Percentiles rank a stretch among this genome's conserved stretches.
Evolutionary conservation across 1,284 basidiomycete species (phyloP).

Genomic region (Cryptococcus depauperatus): DNA sequence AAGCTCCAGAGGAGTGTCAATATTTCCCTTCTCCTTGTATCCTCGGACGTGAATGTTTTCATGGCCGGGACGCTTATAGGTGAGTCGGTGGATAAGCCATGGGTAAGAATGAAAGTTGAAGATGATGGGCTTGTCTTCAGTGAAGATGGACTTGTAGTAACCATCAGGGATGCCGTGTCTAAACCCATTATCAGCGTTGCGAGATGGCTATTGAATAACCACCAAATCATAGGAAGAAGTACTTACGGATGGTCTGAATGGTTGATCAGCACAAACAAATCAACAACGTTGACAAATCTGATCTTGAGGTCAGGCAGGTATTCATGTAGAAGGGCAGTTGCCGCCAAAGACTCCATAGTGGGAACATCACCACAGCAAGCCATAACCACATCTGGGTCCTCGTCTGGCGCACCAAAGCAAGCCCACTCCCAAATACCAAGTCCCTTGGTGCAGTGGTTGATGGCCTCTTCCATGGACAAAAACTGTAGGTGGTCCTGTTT

Average conservation of each 20-base stretch:
- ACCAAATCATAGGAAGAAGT: not conserved
- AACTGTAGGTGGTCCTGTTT: constrained; percentile 25
- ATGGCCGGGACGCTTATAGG: constrained; percentile 28
- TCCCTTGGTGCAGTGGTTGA: constrained; percentile 62
- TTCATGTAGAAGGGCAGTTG: constrained; percentile 61
- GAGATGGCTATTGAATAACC: not conserved
- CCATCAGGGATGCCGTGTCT: constrained; percentile 57
- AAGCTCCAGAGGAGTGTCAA: constrained; percentile 32
- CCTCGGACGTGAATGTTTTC: constrained; percentile 34
- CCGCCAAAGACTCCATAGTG: constrained; percentile 50
- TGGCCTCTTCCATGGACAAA: constrained; percentile 50
- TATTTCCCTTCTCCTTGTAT: constrained; percentile 35
- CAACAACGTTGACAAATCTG: constrained; percentile 71
- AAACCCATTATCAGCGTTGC: not conserved
- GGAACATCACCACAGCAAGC: constrained; percentile 47
- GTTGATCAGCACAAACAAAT: constrained; percentile 62
- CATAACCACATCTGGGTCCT: constrained; percentile 49
- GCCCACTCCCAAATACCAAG: constrained; percentile 46
- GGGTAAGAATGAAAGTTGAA: constrained; percentile 70
- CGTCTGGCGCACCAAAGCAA: constrained; percentile 42
- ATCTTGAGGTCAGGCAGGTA: constrained; percentile 63
- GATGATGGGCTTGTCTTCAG: constrained; percentile 58
- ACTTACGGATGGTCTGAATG: constrained; percentile 57
- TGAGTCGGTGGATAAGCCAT: constrained; percentile 33
- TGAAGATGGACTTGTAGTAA: constrained; percentile 54